phyloP scores from a whole-genome alignment of 1,284 basidiomycete species.

The Boletellus sp. region DNA sequence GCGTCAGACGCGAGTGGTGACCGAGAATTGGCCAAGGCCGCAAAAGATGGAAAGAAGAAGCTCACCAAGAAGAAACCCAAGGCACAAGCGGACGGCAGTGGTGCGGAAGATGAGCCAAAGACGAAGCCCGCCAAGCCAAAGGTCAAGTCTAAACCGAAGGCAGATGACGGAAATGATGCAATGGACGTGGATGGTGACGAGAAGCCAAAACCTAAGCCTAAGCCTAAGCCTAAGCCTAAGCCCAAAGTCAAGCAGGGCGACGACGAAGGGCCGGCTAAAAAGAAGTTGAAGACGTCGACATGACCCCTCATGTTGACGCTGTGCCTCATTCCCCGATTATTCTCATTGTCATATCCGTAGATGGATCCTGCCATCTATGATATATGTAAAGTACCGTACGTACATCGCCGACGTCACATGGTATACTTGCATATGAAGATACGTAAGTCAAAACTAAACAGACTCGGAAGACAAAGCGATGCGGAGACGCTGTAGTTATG shows the following conservation, averaged over 20 bases:
- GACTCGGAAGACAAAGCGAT: background rate
- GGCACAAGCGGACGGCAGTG: constrained; percentile 33
- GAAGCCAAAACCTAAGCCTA: constrained; percentile 33
- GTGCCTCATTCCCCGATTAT: background rate
- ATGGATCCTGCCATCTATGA: constrained; percentile 15
- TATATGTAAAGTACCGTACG: constrained; percentile 23
- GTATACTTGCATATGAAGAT: constrained; percentile 12
- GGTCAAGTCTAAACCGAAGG: constrained; percentile 42
- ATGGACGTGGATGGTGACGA: constrained; percentile 39
- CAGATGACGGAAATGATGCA: constrained; percentile 32
- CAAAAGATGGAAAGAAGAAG: constrained; percentile 43
- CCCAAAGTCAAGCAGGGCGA: constrained; percentile 40
- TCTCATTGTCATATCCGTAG: background rate
- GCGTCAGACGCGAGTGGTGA: constrained; percentile 80
- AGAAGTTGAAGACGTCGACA: constrained; percentile 58
- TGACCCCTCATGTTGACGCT: constrained; percentile 14
- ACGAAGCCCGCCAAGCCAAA: constrained; percentile 40
- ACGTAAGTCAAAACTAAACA: background rate
- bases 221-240: constrained; percentile 35
- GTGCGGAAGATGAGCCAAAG: constrained; percentile 46
- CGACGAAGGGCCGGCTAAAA: constrained; percentile 62
- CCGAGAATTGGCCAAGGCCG: constrained; percentile 52
- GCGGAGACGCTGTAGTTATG: constrained; percentile 9
- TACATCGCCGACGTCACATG: constrained; percentile 20
- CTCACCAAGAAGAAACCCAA: constrained; percentile 37